Evolutionary conservation across 2,329 filamentous ascomycete genomes (phyloP).

Genomic region (Clonostachys byssicola): DNA sequence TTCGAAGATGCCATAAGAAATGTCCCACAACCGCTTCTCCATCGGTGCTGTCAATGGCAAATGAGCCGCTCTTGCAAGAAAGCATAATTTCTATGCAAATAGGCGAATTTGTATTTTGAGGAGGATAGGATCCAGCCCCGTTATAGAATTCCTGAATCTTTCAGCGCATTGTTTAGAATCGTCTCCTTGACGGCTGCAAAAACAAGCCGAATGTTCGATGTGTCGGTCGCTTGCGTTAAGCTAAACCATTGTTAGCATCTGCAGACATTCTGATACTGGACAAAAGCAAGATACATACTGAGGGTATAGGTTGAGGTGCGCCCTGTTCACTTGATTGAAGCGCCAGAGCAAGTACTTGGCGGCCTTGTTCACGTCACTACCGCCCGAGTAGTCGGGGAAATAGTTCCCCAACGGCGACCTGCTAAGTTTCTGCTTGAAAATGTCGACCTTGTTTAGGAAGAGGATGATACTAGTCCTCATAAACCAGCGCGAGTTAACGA

Average conservation of each 20-base stretch:
- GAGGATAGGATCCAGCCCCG: constrained; percentile 2
- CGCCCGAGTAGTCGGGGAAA: constrained; percentile 96
- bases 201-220: constrained; percentile 94
- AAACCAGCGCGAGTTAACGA: constrained; percentile 98
- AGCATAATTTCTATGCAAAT: too few relatives aligned
- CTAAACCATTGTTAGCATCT: constrained; percentile 38
- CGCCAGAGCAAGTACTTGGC: constrained; percentile 97
- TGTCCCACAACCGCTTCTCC: too few relatives aligned
- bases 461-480: constrained; percentile 98
- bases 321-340: constrained; percentile 97
- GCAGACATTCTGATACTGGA: not conserved
- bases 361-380: constrained; percentile 95
- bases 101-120: too few relatives aligned
- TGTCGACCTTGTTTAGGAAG: constrained; percentile 97
- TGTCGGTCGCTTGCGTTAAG: constrained; percentile 97
- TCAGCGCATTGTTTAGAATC: constrained; percentile 95
- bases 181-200: constrained; percentile 99
- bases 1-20: too few relatives aligned
- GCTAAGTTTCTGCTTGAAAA: constrained; percentile 92
- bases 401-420: constrained; percentile 90
- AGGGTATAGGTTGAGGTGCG: constrained; percentile 93
- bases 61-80: too few relatives aligned
- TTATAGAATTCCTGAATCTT: constrained; percentile 94
- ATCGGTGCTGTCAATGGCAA: too few relatives aligned
- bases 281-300: constrained; percentile 63